Base-by-base conservation (phyloP, 2,329 filamentous ascomycete species). In the Fusarium sp. region DNA sequence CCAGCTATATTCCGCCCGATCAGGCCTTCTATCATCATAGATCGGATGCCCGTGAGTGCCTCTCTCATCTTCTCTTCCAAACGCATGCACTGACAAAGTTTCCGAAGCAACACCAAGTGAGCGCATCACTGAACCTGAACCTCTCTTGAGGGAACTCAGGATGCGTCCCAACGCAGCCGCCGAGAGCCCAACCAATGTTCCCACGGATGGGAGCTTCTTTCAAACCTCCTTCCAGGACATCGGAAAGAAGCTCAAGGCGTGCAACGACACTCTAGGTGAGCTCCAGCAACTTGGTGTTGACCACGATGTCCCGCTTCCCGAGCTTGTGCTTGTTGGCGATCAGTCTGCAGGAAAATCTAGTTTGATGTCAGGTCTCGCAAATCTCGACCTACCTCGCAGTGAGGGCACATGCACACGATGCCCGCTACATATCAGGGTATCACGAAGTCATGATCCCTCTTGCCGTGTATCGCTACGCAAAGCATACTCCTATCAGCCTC, bases 341-440 rank as follows among this genome's bases (percentile, higher is more conserved):
- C 95, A 98, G 78, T 93, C 90, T 1, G 92, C 94, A 0, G 95
- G 95, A 0, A 98, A 98, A 79, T 94, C 91, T 0, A 94, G 85
- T 35, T 78, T 89, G 10, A 89, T 89, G 87, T 91, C 91, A 18
- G 91, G 89, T 0, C 88, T 93, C 52, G 86, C 88, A 0, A 92
- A 91, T 8, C 91, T 96, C 31, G 90, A 91, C 26, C 89, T 96
- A 0, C 94, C 94, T 0, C 87, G 92, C 4, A 90, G 88, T 45
- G 88, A 89, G 8, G 92, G 92, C 0, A 93, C 92, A 0, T 97
- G 95, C 77, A 98, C 95, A 0, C 85, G 92, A 0, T 97, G 94
- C 66, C 94, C 94, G 0, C 87, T 97, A 0, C 93, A 95, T 62
- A 96, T 97, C 57, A 91, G 93, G 1, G 86, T 94, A 0, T 91